Conservation (phyloP, 768 basidiomycete species). For the Brasilioporus rufonigricans region DNA sequence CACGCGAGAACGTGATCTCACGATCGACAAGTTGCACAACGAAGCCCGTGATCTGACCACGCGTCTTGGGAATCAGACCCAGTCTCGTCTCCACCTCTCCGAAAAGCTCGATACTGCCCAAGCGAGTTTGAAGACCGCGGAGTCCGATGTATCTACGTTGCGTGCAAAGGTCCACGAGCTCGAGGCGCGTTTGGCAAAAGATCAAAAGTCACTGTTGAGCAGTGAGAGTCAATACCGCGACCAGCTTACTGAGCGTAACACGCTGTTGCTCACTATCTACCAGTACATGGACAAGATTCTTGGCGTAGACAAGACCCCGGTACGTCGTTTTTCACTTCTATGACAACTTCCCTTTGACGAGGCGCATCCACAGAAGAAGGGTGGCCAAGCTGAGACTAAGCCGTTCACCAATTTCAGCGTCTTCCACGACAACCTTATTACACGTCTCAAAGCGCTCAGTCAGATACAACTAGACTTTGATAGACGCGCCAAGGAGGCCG, state of each 20-base stretch:
- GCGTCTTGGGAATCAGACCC: slow-evolving; percentile 81
- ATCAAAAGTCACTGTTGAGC: slow-evolving; percentile 66
- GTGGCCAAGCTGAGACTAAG: slow-evolving; percentile 77
- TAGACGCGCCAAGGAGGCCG: slow-evolving; percentile 76
- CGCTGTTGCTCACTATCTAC: slow-evolving; percentile 86
- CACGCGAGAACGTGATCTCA: slow-evolving; percentile 66
- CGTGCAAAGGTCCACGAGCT: slow-evolving; percentile 68
- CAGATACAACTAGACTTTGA: slow-evolving; percentile 88
- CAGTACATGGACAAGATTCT: slow-evolving; percentile 95
- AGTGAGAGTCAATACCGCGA: slow-evolving; percentile 85
- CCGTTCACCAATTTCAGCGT: slow-evolving; percentile 92
- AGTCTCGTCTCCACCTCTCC: slow-evolving; percentile 78
- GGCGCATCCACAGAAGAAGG: slow-evolving; percentile 55
- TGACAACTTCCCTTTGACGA: neutral
- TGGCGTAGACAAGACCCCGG: slow-evolving; percentile 83
- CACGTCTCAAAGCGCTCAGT: slow-evolving; percentile 78
- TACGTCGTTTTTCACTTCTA: slow-evolving; percentile 38
- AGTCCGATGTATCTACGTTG: slow-evolving; percentile 60
- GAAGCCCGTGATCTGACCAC: slow-evolving; percentile 79
- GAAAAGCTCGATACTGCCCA: slow-evolving; percentile 85
- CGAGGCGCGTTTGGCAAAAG: slow-evolving; percentile 78
- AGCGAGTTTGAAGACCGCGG: slow-evolving; percentile 58
- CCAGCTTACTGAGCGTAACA: slow-evolving; percentile 91
- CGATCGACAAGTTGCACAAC: slow-evolving; percentile 71
- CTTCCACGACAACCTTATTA: slow-evolving; percentile 93